phyloP scores from a whole-genome alignment of 2,329 filamentous ascomycete genomes.

The Xylariaceae sp. region DNA sequence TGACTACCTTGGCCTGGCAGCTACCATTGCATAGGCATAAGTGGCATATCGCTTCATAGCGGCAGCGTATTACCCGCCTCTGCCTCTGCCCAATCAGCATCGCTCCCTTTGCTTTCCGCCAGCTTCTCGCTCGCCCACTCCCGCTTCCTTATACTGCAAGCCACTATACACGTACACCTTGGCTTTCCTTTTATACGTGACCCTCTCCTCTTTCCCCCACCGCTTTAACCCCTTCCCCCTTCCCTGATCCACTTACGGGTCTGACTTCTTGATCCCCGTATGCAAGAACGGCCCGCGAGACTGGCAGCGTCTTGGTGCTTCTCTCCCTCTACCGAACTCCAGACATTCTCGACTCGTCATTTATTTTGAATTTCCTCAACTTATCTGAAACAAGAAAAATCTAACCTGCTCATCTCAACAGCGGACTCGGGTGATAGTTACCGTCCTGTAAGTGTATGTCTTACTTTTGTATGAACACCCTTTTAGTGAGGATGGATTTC shows the following conservation, averaged over 20 bases:
- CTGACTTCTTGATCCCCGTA: slow-evolving; percentile 38
- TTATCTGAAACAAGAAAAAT: slow-evolving; percentile 25
- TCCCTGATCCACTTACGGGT: slow-evolving; percentile 44
- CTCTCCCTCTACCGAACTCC: slow-evolving; percentile 4
- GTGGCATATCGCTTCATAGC: slow-evolving; percentile 33
- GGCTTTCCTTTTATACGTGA: slow-evolving; percentile 30
- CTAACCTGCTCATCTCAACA: slow-evolving; percentile 44
- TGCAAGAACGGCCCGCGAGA: slow-evolving; percentile 32
- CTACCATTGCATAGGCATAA: slow-evolving; percentile 25
- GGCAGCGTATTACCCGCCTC: slow-evolving; percentile 28
- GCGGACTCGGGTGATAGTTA: slow-evolving; percentile 61
- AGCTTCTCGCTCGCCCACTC: slow-evolving; percentile 28
- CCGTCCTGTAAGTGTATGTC: slow-evolving; percentile 45
- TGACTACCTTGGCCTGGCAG: slow-evolving; percentile 28
- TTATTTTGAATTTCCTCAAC: slow-evolving; percentile 18
- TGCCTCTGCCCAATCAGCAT: slow-evolving; percentile 27
- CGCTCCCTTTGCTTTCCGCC: slow-evolving; percentile 17
- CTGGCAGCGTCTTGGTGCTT: slow-evolving; percentile 21
- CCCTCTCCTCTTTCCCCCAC: slow-evolving; percentile 35
- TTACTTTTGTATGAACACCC: slow-evolving; percentile 2
- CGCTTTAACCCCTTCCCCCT: slow-evolving; percentile 43
- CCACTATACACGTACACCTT: slow-evolving; percentile 19
- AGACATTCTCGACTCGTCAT: slow-evolving; percentile 1
- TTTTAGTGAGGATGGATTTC: background rate
- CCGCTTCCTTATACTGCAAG: slow-evolving; percentile 24